A percentile compares a stretch with the other conserved stretches of the same genome.
These are phyloP conservation scores for Beauveria rudraprayagi DNA, from an alignment of 2,329 filamentous ascomycete species.

Conservation along the genomic window DNA sequence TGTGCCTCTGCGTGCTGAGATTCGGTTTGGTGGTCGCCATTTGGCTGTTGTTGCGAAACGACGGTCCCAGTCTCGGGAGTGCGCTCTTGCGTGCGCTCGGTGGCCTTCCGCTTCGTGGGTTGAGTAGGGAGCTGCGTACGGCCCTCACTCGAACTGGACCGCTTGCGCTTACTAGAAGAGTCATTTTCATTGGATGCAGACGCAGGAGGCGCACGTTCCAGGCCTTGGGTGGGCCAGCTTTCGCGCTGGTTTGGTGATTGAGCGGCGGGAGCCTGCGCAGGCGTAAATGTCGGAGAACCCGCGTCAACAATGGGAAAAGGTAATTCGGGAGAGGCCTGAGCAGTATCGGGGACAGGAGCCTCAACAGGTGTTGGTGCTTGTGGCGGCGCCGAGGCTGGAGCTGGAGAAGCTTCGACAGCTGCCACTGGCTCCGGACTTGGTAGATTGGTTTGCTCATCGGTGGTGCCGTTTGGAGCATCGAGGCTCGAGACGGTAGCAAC, in stretches of 20 bases:
- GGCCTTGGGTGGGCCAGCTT: slow-evolving; percentile 32
- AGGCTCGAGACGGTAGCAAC: not conserved
- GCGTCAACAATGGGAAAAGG: not conserved
- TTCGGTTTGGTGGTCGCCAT: slow-evolving; percentile 40
- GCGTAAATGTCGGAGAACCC: not conserved
- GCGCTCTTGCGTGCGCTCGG: slow-evolving; percentile 20
- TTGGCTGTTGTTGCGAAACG: slow-evolving; percentile 25
- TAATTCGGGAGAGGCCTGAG: not conserved
- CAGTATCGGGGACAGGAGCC: slow-evolving; percentile 15
- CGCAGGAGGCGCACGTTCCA: slow-evolving; percentile 34
- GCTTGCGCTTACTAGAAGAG: slow-evolving; percentile 56
- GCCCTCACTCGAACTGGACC: slow-evolving; percentile 54
- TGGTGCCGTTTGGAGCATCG: not conserved
- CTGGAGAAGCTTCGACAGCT: not conserved
- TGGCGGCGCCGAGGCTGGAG: not conserved
- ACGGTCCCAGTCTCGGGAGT: slow-evolving; percentile 33
- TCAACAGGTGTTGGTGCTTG: slow-evolving; percentile 13
- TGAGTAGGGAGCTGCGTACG: slow-evolving; percentile 26
- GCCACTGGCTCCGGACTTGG: not conserved
- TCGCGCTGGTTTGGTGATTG: slow-evolving; percentile 26
- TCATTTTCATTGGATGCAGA: slow-evolving; percentile 38
- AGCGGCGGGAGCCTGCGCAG: slow-evolving; percentile 20
- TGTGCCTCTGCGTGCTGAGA: slow-evolving; percentile 33
- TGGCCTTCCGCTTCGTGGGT: slow-evolving; percentile 21
- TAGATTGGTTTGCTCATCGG: not conserved